Conservation (phyloP, 2,329 filamentous ascomycete species). For the Ophiostoma populinum region DNA sequence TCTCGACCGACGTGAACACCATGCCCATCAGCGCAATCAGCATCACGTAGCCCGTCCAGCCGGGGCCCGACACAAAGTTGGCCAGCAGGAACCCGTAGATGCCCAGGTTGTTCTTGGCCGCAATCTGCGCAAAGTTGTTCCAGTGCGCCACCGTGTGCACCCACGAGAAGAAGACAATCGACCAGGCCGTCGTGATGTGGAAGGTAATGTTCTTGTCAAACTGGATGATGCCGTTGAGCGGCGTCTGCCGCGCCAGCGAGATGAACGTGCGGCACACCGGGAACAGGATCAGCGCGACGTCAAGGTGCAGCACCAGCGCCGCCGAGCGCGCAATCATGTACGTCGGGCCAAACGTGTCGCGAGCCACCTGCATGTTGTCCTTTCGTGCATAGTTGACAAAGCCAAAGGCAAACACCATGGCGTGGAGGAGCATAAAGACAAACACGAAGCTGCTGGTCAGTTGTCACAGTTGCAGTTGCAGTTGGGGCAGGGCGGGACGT, state of each 20-base stretch:
- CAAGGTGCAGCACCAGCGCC: constrained; percentile 63
- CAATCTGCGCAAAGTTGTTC: constrained; percentile 69
- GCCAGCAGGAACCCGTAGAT: constrained; percentile 62
- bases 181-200: constrained; percentile 73
- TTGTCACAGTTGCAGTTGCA: no score
- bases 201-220: constrained; percentile 85
- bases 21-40: constrained; percentile 62
- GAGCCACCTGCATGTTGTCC: constrained; percentile 49
- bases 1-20: constrained; percentile 60
- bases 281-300: constrained; percentile 62
- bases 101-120: constrained; percentile 57
- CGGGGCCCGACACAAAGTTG: constrained; percentile 63
- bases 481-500: constrained; percentile 24
- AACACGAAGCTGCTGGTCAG: constrained; percentile 68
- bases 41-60: constrained; percentile 81
- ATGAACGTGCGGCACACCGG: constrained; percentile 75
- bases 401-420: constrained; percentile 62
- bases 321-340: constrained; percentile 61
- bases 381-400: constrained; percentile 68
- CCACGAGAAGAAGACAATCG: constrained; percentile 77
- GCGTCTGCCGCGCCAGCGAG: constrained; percentile 62
- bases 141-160: constrained; percentile 74
- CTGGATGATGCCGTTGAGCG: constrained; percentile 71
- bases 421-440: constrained; percentile 55
- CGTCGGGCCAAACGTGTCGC: constrained; percentile 55